Evolutionary conservation across 164 flowering plant species (phyloP).

Genomic region (Platanus orientalis): DNA sequence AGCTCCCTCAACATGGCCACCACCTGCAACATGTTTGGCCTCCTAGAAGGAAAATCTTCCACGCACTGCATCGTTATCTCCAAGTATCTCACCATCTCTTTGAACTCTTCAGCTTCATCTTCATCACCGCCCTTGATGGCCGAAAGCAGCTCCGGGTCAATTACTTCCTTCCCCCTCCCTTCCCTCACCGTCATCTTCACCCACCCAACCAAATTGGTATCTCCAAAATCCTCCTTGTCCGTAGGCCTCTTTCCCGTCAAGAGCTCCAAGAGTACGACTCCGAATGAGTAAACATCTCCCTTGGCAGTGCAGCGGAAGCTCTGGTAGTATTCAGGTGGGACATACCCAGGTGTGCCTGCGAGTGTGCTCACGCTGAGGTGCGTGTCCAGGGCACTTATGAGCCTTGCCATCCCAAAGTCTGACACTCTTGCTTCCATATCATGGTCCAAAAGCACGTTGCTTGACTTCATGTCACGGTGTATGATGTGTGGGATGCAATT

Average conservation of each 20-base stretch:
- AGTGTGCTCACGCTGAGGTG: constrained; percentile 70
- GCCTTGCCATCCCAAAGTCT: constrained; percentile 78
- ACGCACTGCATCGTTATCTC: constrained; percentile 73
- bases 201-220: constrained; percentile 73
- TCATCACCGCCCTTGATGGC: constrained; percentile 27
- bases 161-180: constrained; percentile 76
- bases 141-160: constrained; percentile 49
- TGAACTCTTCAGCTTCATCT: constrained; percentile 38
- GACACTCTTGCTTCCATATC: constrained; percentile 70
- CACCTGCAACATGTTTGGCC: constrained; percentile 88
- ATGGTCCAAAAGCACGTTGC: constrained; percentile 63
- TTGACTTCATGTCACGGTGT: constrained; percentile 73
- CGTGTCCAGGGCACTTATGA: constrained; percentile 63
- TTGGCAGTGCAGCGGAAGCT: constrained; percentile 75
- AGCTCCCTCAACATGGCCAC: constrained; percentile 84
- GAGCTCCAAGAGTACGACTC: constrained; percentile 57
- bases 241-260: constrained; percentile 64
- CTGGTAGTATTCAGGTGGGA: constrained; percentile 78
- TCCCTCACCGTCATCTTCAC: constrained; percentile 70
- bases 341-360: constrained; percentile 77
- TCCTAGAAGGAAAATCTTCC: constrained; percentile 78
- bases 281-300: constrained; percentile 66
- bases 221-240: constrained; percentile 69
- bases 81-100: constrained; percentile 66
- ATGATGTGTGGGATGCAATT: constrained; percentile 74